These are phyloP conservation scores for Aspergillus transmontanensis DNA, from an alignment of 2,329 filamentous ascomycete genomes.

Conservation along the genomic window DNA sequence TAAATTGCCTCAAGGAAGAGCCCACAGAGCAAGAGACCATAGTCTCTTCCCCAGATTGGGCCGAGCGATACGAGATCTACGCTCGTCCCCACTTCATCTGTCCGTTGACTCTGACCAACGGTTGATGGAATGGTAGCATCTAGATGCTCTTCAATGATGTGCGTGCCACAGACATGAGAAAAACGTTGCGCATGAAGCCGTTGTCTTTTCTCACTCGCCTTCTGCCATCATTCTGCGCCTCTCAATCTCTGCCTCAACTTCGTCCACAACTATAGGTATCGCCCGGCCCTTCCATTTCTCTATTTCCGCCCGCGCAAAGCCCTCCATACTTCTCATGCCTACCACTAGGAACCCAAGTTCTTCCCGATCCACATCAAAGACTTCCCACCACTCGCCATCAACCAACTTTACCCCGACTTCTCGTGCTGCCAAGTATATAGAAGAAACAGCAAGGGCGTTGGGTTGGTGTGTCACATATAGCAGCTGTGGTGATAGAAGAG, in stretches of 20 bases:
- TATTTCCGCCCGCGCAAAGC: conserved; percentile 64
- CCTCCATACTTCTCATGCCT: conserved; percentile 76
- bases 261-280: conserved; percentile 62
- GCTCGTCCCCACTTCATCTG: background rate
- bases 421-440: conserved; percentile 84
- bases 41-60: background rate
- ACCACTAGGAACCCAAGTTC: conserved; percentile 92
- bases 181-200: background rate
- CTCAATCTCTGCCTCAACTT: conserved; percentile 63
- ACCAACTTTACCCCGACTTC: conserved; percentile 78
- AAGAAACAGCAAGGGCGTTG: conserved; percentile 78
- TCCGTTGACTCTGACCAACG: background rate
- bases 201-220: conserved; percentile 36
- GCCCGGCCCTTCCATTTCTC: conserved; percentile 55
- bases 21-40: background rate
- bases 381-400: conserved; percentile 91
- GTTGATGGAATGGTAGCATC: background rate
- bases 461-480: conserved; percentile 93
- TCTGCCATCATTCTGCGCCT: conserved; percentile 48
- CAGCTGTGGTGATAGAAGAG: conserved; percentile 82
- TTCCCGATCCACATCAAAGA: conserved; percentile 94
- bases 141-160: background rate
- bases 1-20: background rate
- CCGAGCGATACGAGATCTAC: background rate
- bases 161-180: background rate